phyloP scores from a whole-genome alignment of 2,329 filamentous ascomycete species.

The Alternaria angustiovoidea region DNA sequence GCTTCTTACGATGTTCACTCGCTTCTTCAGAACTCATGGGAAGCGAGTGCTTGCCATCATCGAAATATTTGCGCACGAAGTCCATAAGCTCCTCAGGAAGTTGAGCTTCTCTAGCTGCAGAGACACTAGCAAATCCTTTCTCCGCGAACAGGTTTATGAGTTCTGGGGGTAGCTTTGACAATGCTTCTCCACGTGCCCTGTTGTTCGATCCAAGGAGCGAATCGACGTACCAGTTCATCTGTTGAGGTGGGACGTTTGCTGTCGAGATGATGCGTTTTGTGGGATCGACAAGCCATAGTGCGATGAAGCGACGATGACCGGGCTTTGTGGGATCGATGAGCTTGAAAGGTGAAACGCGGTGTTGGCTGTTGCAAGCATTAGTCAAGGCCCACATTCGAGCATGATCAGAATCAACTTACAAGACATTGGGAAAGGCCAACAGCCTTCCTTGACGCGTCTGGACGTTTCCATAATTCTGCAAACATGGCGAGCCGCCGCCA shows the following conservation, averaged over 20 bases:
- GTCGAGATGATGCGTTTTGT: slow-evolving; percentile 60
- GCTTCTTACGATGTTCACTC: slow-evolving; percentile 7
- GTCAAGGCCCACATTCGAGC: background rate
- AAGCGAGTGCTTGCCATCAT: slow-evolving; percentile 3
- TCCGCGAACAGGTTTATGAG: slow-evolving; percentile 22
- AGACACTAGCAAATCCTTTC: background rate
- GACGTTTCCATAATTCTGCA: slow-evolving; percentile 56
- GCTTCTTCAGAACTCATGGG: slow-evolving; percentile 30
- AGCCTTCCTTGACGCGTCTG: slow-evolving; percentile 59
- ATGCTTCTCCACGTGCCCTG: background rate
- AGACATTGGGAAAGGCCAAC: slow-evolving; percentile 63
- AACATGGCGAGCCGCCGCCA: slow-evolving; percentile 11
- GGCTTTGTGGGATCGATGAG: slow-evolving; percentile 60
- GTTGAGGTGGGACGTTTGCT: slow-evolving; percentile 62
- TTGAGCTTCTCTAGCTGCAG: background rate
- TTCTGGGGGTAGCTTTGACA: slow-evolving; percentile 26
- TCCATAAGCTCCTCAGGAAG: slow-evolving; percentile 29
- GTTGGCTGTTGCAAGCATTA: slow-evolving; percentile 20
- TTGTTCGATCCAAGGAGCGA: slow-evolving; percentile 15
- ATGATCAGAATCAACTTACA: slow-evolving; percentile 14
- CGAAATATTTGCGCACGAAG: slow-evolving; percentile 19
- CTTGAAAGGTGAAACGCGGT: slow-evolving; percentile 53
- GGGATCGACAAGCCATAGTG: slow-evolving; percentile 68
- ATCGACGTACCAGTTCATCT: slow-evolving; percentile 55
- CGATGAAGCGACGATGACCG: slow-evolving; percentile 65